Evolutionary conservation across 2,329 filamentous ascomycete species (phyloP), one percentile per base, ranked within the genome.

Genomic region (Diaporthe vaccinii): DNA sequence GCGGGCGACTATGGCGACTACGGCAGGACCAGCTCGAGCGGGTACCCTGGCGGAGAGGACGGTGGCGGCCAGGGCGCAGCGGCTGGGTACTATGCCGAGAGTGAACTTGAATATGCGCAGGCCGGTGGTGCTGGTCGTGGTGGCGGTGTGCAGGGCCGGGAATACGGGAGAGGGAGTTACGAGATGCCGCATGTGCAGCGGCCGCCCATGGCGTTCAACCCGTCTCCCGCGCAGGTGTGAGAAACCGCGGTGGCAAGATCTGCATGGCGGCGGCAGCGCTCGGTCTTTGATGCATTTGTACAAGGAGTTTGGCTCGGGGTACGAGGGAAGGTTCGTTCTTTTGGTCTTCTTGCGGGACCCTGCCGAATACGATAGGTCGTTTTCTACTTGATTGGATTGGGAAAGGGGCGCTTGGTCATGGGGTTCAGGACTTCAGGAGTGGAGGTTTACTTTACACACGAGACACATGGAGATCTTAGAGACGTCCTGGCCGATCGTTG

Each of bases 391-490:
- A 15, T 65, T 31, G 25, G 17, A 22, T 39, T 20, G 31, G 28
- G 44, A 68, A 68, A 68, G 14, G 62, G 62, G 46, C n/a, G 62
- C 7, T 31, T 46, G 2, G 46, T 53, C 62, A 53, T 68, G 22
- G 46, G 12, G 62, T 22, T 51, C 44, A 68, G 28, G 62, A 36
- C 44, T 31, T 51, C 44, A 68, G 44, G 62, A 36, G 62, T 49
- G 36, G 28, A 8, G 25, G 46, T 51, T 68, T 4, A 39, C 14
- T 68, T 39, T 25, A 12, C 22, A 68, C 31, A 68, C 62, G 62
- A 68, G 62, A 20, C 22, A 17, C 14, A 39, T 36, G 12, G 12
- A 25, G 44, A 36, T 36, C 62, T 36, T 9, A 20, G 28, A 49
- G 31, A 17, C 20, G 10, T 36, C 22, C 12, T 51, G 31, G 46